Percentiles rank a stretch among this genome's conserved stretches.
phyloP scores from a whole-genome alignment of 2,329 filamentous ascomycete species.

The Claviceps sorghi region DNA sequence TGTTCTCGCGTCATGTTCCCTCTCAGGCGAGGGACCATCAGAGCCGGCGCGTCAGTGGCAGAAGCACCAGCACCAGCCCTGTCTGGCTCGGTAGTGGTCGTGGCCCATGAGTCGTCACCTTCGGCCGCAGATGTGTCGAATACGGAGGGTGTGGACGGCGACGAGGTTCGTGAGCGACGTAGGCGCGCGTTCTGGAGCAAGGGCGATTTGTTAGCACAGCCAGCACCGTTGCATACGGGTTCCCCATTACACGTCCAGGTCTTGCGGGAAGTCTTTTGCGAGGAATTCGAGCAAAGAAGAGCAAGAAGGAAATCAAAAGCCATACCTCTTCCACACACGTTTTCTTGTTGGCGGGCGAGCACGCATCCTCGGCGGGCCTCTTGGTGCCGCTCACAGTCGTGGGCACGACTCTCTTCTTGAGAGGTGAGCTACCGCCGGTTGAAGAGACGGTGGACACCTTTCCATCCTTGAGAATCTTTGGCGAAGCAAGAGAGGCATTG shows the following conservation, averaged over 20 bases:
- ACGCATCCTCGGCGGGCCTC: constrained; percentile 11
- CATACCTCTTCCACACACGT: constrained; percentile 20
- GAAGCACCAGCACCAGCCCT: constrained; percentile 5
- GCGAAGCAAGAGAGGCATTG: constrained; percentile 16
- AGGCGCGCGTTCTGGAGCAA: constrained; percentile 2
- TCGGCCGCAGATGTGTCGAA: constrained; percentile 35
- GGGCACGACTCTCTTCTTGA: constrained; percentile 7
- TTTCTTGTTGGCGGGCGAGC: constrained; percentile 17
- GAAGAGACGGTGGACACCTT: background rate
- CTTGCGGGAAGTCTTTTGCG: background rate
- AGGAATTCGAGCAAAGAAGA: background rate
- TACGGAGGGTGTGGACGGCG: constrained; percentile 32
- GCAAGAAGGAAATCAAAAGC: background rate
- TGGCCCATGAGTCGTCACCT: constrained; percentile 34
- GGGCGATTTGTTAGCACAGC: constrained; percentile 4
- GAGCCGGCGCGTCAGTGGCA: constrained; percentile 1
- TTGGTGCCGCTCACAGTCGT: constrained; percentile 11
- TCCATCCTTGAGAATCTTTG: constrained; percentile 5
- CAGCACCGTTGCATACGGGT: background rate
- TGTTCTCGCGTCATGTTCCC: constrained; percentile 34
- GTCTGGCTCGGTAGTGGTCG: constrained; percentile 36
- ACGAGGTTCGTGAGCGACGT: constrained; percentile 15
- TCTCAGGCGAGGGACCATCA: constrained; percentile 2
- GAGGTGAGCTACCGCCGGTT: constrained; percentile 5
- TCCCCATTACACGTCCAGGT: background rate